A percentile compares a stretch with the other conserved stretches of the same genome.
phyloP scores from a whole-genome alignment of 192 early-diverging fungal species.

The Paraglomus occultum region DNA sequence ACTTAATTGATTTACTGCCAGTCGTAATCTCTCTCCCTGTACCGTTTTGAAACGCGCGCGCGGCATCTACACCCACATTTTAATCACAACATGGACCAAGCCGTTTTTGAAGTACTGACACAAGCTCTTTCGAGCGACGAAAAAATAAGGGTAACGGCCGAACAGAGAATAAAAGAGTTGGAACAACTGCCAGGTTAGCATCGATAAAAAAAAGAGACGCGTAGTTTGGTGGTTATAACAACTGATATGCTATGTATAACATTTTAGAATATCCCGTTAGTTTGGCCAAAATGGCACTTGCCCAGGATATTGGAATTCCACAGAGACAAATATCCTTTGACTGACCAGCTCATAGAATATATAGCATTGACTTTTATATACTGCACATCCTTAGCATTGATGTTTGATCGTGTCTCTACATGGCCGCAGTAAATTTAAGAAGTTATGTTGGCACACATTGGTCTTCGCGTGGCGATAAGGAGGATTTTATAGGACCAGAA shows the following conservation, averaged over 20 bases:
- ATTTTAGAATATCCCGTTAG: slow-evolving; percentile 65
- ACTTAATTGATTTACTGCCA: too few relatives aligned
- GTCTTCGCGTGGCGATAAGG: slow-evolving; percentile 54
- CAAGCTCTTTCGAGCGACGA: slow-evolving; percentile 66
- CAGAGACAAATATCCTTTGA: slow-evolving; percentile 66
- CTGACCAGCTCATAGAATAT: background rate
- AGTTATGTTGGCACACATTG: slow-evolving; percentile 76
- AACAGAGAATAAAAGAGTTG: slow-evolving; percentile 66
- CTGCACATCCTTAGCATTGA: slow-evolving; percentile 28
- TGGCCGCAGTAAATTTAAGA: slow-evolving; percentile 71
- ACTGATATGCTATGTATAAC: background rate
- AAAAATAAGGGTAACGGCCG: slow-evolving; percentile 63
- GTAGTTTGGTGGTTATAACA: background rate
- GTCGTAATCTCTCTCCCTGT: too few relatives aligned
- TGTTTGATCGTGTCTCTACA: slow-evolving; percentile 34
- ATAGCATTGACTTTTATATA: background rate
- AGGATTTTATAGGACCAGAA: slow-evolving; percentile 52
- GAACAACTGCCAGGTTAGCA: slow-evolving; percentile 57
- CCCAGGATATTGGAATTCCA: slow-evolving; percentile 58
- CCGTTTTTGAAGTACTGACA: slow-evolving; percentile 68
- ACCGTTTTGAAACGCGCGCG: too few relatives aligned
- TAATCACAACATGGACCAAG: slow-evolving; percentile 60
- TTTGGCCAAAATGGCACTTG: slow-evolving; percentile 60
- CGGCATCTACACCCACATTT: too few relatives aligned
- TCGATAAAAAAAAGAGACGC: background rate